These are phyloP conservation scores for Calonectria naviculata DNA, from an alignment of 2,329 filamentous ascomycete genomes.

Conservation along the genomic window DNA sequence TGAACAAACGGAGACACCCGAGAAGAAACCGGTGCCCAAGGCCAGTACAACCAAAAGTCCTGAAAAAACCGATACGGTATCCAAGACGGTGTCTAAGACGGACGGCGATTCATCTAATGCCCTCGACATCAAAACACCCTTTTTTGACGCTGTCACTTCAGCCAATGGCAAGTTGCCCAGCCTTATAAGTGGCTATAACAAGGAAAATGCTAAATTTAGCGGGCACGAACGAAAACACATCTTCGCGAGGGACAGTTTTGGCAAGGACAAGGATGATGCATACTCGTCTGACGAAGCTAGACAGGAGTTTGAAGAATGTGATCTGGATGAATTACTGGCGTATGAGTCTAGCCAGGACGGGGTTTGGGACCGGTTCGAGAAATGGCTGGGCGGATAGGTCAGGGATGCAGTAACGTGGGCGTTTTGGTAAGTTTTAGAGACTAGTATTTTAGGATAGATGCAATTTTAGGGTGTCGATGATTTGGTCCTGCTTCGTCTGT, in stretches of 20 bases:
- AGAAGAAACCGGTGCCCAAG: neutral
- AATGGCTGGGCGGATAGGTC: neutral
- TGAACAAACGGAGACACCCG: neutral
- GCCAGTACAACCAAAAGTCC: too few relatives aligned
- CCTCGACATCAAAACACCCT: too few relatives aligned
- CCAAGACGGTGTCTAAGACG: too few relatives aligned
- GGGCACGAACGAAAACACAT: too few relatives aligned
- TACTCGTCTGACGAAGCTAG: too few relatives aligned
- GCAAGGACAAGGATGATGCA: neutral
- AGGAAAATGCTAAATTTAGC: neutral
- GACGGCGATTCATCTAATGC: neutral
- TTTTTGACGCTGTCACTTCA: neutral
- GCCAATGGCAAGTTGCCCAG: neutral
- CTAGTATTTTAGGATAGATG: too few relatives aligned
- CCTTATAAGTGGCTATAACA: neutral
- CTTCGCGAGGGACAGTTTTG: neutral
- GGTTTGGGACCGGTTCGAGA: neutral
- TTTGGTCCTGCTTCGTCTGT: too few relatives aligned
- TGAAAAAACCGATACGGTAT: neutral
- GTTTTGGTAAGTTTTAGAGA: neutral
- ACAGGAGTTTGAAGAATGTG: neutral
- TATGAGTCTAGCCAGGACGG: neutral
- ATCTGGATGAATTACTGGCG: neutral
- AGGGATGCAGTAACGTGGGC: neutral
- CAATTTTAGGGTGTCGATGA: too few relatives aligned